Base-by-base conservation (phyloP, 129 eudicot genomes). In the Saposhnikovia divaricata region DNA sequence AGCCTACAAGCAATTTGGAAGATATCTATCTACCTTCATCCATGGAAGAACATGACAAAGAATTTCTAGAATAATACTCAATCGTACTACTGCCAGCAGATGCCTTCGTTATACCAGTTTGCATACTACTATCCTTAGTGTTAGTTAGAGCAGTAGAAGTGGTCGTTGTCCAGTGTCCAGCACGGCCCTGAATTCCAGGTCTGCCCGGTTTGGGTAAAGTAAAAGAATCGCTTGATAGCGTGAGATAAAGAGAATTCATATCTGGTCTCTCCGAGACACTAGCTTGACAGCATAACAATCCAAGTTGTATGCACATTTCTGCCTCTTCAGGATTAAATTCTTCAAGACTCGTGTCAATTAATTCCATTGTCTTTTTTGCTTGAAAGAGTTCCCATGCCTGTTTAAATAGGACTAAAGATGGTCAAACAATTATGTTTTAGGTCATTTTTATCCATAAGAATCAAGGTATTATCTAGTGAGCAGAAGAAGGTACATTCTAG, bases 121-220 rank as follows among this genome's bases (percentile, higher is more conserved):
- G 81, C 2, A 82, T 83, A 65, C 83, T 84, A 77, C 79, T 83
- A 80, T 81, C 84, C 71, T 84, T 81, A 37, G 90, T 84, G 55
- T 71, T 84, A 18, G 87, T 80, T 18, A 79, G 82, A 79, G 89
- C 50, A 21, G 91, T 63, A 37, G 87, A 76, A 69, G 69, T 25
- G 27, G 85, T 87, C 59, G 87, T 81, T n/a, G 85, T 80, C 87
- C 87, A 83, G 45, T 74, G 78, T 48, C 97, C 94, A 71, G 65
- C 83, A 57, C 98, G 98, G 48, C 98, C 97, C 46, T 91, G 95
- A 80, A 87, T 74, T 51, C 91, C 98, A 5, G 98, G 98, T 77
- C 82, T 87, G 76, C 96, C 92, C 0, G 97, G 97, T 25, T 6
- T 75, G 9, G 97, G 91, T 74, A 93, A 75, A 71, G 80, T 84